Percentiles rank a stretch among this genome's conserved stretches.
phyloP scores from a whole-genome alignment of 2,329 filamentous ascomycete species.

The Colletotrichum tofieldiae region DNA sequence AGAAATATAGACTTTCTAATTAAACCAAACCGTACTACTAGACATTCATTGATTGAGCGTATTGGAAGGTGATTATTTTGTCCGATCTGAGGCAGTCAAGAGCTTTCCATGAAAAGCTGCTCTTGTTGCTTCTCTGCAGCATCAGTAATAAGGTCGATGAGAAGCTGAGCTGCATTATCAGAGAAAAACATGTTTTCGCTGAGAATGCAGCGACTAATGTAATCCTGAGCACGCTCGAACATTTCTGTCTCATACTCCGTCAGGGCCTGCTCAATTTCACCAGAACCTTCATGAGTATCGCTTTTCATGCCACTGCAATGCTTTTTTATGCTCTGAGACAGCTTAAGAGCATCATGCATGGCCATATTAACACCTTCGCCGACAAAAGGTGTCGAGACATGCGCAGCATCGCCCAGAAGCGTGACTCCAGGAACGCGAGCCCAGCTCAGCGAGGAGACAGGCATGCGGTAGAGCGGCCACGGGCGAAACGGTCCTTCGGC shows the following conservation, averaged over 20 bases:
- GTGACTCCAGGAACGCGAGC: slow-evolving; percentile 15
- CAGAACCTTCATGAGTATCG: background rate
- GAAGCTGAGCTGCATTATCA: background rate
- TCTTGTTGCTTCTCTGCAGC: background rate
- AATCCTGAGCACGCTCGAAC: slow-evolving; percentile 13
- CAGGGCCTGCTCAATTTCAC: slow-evolving; percentile 4
- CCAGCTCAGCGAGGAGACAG: slow-evolving; percentile 15
- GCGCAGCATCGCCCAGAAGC: slow-evolving; percentile 29
- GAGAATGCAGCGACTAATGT: slow-evolving; percentile 2
- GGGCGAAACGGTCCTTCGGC: slow-evolving; percentile 20
- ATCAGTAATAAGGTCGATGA: background rate
- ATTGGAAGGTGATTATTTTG: background rate
- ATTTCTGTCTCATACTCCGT: slow-evolving; percentile 29
- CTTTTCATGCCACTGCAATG: background rate
- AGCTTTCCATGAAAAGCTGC: background rate
- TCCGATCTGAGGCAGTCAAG: too few relatives aligned
- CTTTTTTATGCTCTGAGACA: slow-evolving; percentile 8
- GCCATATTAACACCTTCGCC: slow-evolving; percentile 33
- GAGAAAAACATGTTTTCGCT: slow-evolving; percentile 25
- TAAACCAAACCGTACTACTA: too few relatives aligned
- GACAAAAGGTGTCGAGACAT: slow-evolving; percentile 29
- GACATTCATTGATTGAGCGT: too few relatives aligned
- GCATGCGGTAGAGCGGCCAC: slow-evolving; percentile 30
- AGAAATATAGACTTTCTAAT: background rate
- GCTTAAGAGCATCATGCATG: slow-evolving; percentile 27